phyloP scores from a whole-genome alignment of 768 basidiomycete species.

The Strobilomyces echinocephalus region DNA sequence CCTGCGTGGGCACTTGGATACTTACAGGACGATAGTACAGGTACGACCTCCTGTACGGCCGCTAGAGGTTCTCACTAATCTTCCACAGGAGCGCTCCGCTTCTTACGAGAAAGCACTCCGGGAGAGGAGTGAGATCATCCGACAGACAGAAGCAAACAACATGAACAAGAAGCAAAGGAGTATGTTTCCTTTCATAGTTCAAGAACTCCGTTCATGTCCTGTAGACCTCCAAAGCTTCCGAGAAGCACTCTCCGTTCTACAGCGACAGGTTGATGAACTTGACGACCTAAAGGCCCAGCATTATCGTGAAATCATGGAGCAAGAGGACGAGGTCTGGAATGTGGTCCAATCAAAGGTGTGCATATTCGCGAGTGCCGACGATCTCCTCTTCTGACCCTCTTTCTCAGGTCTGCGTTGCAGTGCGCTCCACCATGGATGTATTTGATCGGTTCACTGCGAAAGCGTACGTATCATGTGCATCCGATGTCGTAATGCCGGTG shows the following conservation, averaged over 20 bases:
- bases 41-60: slow-evolving; percentile 36
- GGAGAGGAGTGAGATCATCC: slow-evolving; percentile 81
- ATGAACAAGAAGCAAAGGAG: slow-evolving; percentile 84
- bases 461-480: slow-evolving; percentile 51
- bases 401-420: slow-evolving; percentile 66
- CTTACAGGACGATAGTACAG: slow-evolving; percentile 67
- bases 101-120: slow-evolving; percentile 77
- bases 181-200: slow-evolving; percentile 36
- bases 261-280: slow-evolving; percentile 86
- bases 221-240: slow-evolving; percentile 88
- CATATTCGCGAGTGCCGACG: background rate
- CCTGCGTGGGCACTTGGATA: slow-evolving; percentile 76
- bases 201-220: slow-evolving; percentile 6
- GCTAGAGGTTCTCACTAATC: slow-evolving; percentile 1
- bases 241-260: slow-evolving; percentile 73
- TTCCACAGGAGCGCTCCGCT: slow-evolving; percentile 69
- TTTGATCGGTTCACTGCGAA: slow-evolving; percentile 85
- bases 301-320: slow-evolving; percentile 84
- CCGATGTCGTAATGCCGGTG: background rate
- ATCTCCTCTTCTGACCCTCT: slow-evolving; percentile 13
- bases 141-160: slow-evolving; percentile 78
- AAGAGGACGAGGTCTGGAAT: slow-evolving; percentile 96
- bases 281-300: slow-evolving; percentile 81
- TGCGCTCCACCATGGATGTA: slow-evolving; percentile 88
- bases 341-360: slow-evolving; percentile 78